Percentiles rank a stretch among this genome's conserved stretches.
These are phyloP conservation scores for Fusarium sp. DNA, from an alignment of 2,329 filamentous ascomycete genomes.

Conservation along the genomic window DNA sequence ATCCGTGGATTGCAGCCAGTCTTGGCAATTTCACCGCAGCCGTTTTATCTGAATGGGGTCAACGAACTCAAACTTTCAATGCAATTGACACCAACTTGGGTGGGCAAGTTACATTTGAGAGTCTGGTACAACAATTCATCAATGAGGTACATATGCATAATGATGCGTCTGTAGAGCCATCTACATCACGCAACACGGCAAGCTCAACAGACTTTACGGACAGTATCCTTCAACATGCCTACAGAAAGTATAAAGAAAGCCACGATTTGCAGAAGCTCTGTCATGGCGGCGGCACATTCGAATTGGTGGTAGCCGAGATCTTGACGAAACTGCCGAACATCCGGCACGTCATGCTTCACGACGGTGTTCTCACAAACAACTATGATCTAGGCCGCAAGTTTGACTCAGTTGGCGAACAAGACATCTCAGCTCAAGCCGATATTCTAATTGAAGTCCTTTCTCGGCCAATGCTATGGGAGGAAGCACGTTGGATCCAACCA, in stretches of 20 bases:
- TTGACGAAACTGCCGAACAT: not conserved
- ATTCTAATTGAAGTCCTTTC: not conserved
- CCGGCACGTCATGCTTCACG: not conserved
- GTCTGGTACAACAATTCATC: not conserved
- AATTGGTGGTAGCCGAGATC: rapidly evolving
- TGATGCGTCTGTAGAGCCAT: rapidly evolving
- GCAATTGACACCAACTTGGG: rapidly evolving
- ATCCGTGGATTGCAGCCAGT: not conserved
- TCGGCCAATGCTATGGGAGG: not conserved
- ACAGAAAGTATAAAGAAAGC: not conserved
- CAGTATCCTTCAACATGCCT: not conserved
- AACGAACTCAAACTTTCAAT: not conserved
- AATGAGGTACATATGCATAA: rapidly evolving
- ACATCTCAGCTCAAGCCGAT: not conserved
- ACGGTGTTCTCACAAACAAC: not conserved
- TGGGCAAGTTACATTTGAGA: not conserved
- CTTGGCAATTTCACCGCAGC: not conserved
- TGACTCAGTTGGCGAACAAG: not conserved
- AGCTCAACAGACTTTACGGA: rapidly evolving
- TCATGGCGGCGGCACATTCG: not conserved
- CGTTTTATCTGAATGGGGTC: not conserved
- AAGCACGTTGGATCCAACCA: not conserved
- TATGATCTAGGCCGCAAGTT: not conserved
- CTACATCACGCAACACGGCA: not conserved
- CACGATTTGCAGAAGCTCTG: rapidly evolving